phyloP scores from a whole-genome alignment of 2,329 filamentous ascomycete species.

The Penicillium italicum region DNA sequence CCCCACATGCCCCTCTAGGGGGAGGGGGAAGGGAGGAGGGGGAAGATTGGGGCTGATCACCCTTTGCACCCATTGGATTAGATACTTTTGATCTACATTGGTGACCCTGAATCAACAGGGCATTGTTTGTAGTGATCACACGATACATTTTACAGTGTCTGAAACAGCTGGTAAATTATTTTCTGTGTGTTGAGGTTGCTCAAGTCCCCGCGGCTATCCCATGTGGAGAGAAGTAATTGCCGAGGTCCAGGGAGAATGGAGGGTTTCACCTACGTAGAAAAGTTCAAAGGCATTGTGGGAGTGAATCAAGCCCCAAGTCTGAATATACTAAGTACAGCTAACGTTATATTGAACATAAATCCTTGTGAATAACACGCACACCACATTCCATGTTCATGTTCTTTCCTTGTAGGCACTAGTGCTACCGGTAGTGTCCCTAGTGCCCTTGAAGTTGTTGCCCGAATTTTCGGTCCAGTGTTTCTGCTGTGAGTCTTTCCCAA shows the following conservation, averaged over 20 bases:
- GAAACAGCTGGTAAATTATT: background rate
- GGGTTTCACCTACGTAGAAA: background rate
- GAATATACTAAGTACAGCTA: background rate
- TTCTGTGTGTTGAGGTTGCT: background rate
- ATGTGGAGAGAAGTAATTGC: background rate
- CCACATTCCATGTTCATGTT: background rate
- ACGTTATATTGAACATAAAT: background rate
- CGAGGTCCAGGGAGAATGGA: slow-evolving; percentile 1
- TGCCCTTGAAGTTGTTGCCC: background rate
- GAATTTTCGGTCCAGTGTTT: slow-evolving; percentile 10
- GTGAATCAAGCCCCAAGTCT: background rate
- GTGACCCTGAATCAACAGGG: background rate
- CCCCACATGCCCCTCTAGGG: background rate
- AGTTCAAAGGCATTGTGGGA: background rate
- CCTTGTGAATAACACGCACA: background rate
- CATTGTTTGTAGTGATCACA: background rate
- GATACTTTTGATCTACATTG: background rate
- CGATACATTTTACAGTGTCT: background rate
- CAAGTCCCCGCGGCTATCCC: background rate
- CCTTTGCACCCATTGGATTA: background rate
- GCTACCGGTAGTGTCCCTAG: background rate
- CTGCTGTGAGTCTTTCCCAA: slow-evolving; percentile 20
- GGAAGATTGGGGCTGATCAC: background rate
- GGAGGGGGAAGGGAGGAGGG: background rate
- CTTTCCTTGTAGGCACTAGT: background rate